Evolutionary conservation across 305 asterid species (phyloP).

Genomic region (Rubia occidens): DNA sequence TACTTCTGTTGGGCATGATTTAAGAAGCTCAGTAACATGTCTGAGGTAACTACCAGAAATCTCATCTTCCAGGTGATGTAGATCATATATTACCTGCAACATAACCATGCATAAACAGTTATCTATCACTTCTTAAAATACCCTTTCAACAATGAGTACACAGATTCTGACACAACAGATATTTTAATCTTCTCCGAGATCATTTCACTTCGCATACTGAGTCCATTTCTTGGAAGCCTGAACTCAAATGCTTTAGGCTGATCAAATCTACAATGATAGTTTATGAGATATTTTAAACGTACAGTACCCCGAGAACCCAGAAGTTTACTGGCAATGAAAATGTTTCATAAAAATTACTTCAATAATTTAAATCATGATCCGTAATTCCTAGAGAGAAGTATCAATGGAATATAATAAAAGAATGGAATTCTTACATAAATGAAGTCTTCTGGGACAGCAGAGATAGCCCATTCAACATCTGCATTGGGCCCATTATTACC

Average conservation of each 20-base stretch:
- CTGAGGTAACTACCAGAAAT: constrained; percentile 57
- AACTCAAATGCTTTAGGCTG: not conserved
- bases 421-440: constrained; percentile 50
- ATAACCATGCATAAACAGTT: constrained; percentile 11
- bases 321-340: constrained; percentile 4
- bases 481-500: constrained; percentile 41
- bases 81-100: constrained; percentile 70
- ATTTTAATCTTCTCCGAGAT: not conserved
- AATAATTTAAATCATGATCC: constrained; percentile 7
- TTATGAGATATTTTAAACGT: not conserved
- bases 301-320: constrained; percentile 3
- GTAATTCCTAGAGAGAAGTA: constrained; percentile 15
- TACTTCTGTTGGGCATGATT: constrained; percentile 62
- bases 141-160: not conserved
- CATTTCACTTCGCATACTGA: too few relatives aligned
- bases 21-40: constrained; percentile 63
- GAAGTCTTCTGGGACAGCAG: constrained; percentile 78
- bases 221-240: not conserved
- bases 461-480: constrained; percentile 80
- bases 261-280: too few relatives aligned
- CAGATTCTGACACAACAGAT: not conserved
- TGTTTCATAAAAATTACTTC: constrained; percentile 8
- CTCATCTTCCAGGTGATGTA: constrained; percentile 55
- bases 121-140: not conserved
- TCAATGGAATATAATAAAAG: constrained; percentile 1